A percentile compares a stretch with the other conserved stretches of the same genome.
These are phyloP conservation scores for Russula sp. DNA, from an alignment of 768 basidiomycete genomes.

Conservation along the genomic window DNA sequence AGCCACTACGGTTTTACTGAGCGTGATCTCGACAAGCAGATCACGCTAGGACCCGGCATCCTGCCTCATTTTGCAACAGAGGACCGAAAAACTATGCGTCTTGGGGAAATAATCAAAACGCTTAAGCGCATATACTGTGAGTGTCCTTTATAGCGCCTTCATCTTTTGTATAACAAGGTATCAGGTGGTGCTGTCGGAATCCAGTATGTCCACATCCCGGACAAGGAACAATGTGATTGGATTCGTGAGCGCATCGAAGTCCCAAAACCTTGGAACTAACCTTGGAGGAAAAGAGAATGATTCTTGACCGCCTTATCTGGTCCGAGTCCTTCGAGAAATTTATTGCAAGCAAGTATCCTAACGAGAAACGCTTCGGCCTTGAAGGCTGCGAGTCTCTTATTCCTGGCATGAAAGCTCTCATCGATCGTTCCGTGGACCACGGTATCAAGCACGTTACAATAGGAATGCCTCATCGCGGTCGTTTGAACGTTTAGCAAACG, in stretches of 20 bases:
- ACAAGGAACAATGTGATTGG: slow-evolving; percentile 99
- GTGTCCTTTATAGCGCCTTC: slow-evolving; percentile 34
- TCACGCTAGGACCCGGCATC: slow-evolving; percentile 93
- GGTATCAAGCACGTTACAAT: slow-evolving; percentile 96
- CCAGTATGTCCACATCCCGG: slow-evolving; percentile 94
- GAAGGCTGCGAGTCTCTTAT: slow-evolving; percentile 98
- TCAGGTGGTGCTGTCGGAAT: slow-evolving; percentile 83
- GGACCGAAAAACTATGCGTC: slow-evolving; percentile 81
- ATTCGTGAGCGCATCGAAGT: slow-evolving; percentile 94
- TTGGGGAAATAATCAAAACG: slow-evolving; percentile 87
- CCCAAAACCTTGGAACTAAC: slow-evolving; percentile 98
- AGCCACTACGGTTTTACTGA: slow-evolving; percentile 95
- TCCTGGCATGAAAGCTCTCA: slow-evolving; percentile 99
- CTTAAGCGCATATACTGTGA: slow-evolving; percentile 92
- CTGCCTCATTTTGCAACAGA: slow-evolving; percentile 90
- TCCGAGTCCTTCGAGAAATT: slow-evolving; percentile 99
- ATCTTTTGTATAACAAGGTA: background rate
- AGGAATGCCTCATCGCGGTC: slow-evolving; percentile 99
- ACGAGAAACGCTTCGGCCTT: slow-evolving; percentile 98
- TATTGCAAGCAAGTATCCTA: slow-evolving; percentile 97
- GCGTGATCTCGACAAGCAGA: slow-evolving; percentile 90
- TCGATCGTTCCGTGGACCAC: slow-evolving; percentile 95
- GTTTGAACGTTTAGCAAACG: slow-evolving; percentile 97
- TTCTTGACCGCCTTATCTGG: slow-evolving; percentile 98
- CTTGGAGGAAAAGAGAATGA: slow-evolving; percentile 98